Evolutionary conservation across 495 filamentous ascomycete species (phyloP).

Genomic region (Talaromyces liani): DNA sequence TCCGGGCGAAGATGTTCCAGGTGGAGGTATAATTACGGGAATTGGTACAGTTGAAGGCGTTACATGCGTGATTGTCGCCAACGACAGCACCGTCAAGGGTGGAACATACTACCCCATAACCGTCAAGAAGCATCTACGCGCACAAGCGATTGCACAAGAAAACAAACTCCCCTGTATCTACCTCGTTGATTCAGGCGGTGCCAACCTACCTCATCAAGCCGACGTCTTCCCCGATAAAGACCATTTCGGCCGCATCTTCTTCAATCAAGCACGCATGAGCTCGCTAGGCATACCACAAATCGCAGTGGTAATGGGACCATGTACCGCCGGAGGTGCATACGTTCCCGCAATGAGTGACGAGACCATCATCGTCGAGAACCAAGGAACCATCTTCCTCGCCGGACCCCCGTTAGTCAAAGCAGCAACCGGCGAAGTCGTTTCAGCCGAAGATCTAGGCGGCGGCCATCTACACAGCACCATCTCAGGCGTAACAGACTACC

Average conservation of each 20-base stretch:
- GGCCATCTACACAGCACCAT: conserved; percentile 86
- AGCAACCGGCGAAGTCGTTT: conserved; percentile 89
- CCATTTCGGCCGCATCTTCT: conserved; percentile 97
- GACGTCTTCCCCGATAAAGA: conserved; percentile 95
- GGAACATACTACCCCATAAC: conserved; percentile 98
- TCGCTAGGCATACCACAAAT: conserved; percentile 85
- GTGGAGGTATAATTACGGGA: conserved; percentile 89
- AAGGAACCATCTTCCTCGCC: conserved; percentile 94
- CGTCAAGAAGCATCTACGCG: conserved; percentile 94
- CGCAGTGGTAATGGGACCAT: conserved; percentile 95
- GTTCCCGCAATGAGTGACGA: conserved; percentile 97
- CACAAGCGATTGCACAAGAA: conserved; percentile 84
- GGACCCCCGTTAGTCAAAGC: conserved; percentile 95
- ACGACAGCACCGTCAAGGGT: conserved; percentile 98
- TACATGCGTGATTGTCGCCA: conserved; percentile 89
- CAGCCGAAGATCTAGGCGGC: conserved; percentile 87
- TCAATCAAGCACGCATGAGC: conserved; percentile 89
- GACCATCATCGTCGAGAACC: conserved; percentile 89
- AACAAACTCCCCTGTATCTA: conserved; percentile 88
- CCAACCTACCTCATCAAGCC: conserved; percentile 91
- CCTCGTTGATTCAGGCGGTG: conserved; percentile 92
- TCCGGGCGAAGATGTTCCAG: conserved; percentile 73
- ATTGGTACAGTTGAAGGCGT: conserved; percentile 88
- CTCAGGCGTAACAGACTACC: conserved; percentile 93
- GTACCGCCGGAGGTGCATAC: conserved; percentile 92